Percentiles rank a stretch among this genome's conserved stretches.
These are phyloP conservation scores for Lichtheimia ramosa DNA, from an alignment of 371 early-diverging fungal genomes.

Conservation along the genomic window DNA sequence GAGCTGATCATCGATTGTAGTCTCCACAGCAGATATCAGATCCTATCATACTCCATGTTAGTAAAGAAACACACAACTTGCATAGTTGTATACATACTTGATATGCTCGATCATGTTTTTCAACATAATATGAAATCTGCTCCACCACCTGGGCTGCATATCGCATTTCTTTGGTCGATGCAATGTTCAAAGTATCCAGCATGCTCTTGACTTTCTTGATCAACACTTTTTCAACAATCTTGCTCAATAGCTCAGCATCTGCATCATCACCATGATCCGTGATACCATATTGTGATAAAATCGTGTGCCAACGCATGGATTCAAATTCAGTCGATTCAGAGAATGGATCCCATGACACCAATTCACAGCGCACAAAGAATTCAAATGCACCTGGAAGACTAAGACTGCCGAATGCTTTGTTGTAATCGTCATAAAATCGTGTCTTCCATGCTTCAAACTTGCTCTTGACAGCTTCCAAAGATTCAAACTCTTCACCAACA, in stretches of 20 bases:
- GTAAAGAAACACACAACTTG: background rate
- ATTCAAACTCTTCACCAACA: slow-evolving; percentile 56
- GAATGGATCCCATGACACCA: slow-evolving; percentile 64
- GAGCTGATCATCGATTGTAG: slow-evolving; percentile 30
- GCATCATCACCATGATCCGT: slow-evolving; percentile 51
- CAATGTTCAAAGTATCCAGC: slow-evolving; percentile 32
- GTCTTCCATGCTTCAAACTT: slow-evolving; percentile 70
- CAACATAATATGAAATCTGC: slow-evolving; percentile 49
- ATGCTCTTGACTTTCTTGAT: slow-evolving; percentile 32
- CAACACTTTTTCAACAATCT: slow-evolving; percentile 53
- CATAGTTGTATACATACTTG: slow-evolving; percentile 19
- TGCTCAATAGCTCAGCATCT: slow-evolving; percentile 56
- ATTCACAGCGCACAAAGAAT: slow-evolving; percentile 65
- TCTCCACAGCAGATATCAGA: slow-evolving; percentile 17
- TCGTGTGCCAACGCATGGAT: slow-evolving; percentile 55
- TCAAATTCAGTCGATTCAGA: slow-evolving; percentile 49
- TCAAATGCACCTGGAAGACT: slow-evolving; percentile 72
- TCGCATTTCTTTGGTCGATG: slow-evolving; percentile 37
- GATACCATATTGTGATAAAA: slow-evolving; percentile 47
- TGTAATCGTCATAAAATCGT: slow-evolving; percentile 63
- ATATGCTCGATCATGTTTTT: slow-evolving; percentile 35
- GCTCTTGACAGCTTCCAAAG: slow-evolving; percentile 51
- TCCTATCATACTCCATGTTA: slow-evolving; percentile 16
- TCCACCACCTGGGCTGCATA: slow-evolving; percentile 34
- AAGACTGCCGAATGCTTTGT: slow-evolving; percentile 68